A percentile compares a stretch with the other conserved stretches of the same genome.
phyloP scores from a whole-genome alignment of 2,329 filamentous ascomycete species.

The Neocatenulostroma microsporum region DNA sequence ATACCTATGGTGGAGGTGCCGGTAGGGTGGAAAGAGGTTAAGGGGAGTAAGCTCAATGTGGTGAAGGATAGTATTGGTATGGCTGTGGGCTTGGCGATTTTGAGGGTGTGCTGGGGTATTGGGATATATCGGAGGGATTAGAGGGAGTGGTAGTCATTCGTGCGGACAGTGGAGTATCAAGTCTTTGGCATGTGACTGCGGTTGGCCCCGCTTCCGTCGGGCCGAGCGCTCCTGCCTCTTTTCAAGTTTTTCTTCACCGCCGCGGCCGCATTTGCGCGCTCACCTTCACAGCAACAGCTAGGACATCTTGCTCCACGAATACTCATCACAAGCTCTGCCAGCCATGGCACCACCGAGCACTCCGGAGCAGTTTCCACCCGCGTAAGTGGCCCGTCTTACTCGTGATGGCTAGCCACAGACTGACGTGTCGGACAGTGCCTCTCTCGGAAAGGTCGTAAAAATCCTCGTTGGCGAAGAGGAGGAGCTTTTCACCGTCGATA shows the following conservation, averaged over 20 bases:
- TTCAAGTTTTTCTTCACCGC: not conserved
- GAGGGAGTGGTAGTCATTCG: no score
- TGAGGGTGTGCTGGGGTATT: conserved; percentile 82
- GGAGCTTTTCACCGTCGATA: no score
- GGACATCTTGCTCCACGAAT: not conserved
- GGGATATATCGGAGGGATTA: conserved; percentile 66
- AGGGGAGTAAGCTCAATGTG: conserved; percentile 90
- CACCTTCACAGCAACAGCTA: not conserved
- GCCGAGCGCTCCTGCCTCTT: not conserved
- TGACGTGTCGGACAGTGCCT: no score
- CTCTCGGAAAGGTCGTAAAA: no score
- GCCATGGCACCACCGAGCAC: not conserved
- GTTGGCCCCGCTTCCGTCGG: not conserved
- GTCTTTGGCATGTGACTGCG: no score
- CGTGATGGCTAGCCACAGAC: no score
- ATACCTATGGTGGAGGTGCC: conserved; percentile 90
- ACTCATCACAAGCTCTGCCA: no score
- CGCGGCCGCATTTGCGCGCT: not conserved
- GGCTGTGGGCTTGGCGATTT: conserved; percentile 79
- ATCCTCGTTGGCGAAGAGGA: no score
- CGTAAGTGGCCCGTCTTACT: not conserved
- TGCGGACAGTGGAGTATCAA: no score
- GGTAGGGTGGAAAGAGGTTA: conserved; percentile 91
- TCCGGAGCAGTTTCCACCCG: not conserved
- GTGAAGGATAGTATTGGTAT: conserved; percentile 89